These are phyloP conservation scores for Hirschfeldia incana DNA, from an alignment of 345 rosid species.

Conservation along the genomic window DNA sequence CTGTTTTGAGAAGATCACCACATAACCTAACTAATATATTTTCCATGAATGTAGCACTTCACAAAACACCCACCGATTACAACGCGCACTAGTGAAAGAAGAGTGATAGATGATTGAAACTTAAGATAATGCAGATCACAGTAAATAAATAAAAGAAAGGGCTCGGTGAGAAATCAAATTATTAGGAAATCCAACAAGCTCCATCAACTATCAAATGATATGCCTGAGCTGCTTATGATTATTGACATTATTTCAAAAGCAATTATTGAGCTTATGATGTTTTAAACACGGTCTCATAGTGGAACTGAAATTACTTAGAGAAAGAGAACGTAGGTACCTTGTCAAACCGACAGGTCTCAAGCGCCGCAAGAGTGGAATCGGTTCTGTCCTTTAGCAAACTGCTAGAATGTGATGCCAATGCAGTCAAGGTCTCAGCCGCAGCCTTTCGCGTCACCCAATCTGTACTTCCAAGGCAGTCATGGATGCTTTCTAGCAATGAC, in stretches of 20 bases:
- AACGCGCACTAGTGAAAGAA: background rate
- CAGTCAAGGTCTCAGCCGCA: constrained; percentile 80
- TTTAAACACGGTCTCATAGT: background rate
- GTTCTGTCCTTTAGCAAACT: constrained; percentile 60
- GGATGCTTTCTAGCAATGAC: constrained; percentile 74
- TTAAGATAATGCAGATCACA: constrained; percentile 14
- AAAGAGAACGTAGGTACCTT: constrained; percentile 55
- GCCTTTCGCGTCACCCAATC: constrained; percentile 99
- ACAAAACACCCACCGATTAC: constrained; percentile 6
- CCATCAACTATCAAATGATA: constrained; percentile 12
- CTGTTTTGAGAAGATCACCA: constrained; percentile 13
- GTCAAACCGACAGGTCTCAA: constrained; percentile 91
- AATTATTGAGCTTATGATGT: constrained; percentile 5
- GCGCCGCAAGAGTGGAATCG: constrained; percentile 64
- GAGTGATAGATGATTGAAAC: constrained; percentile 2
- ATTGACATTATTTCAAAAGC: background rate
- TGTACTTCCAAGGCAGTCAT: constrained; percentile 85
- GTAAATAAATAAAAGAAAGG: background rate
- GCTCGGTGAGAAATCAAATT: background rate
- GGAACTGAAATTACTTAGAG: constrained; percentile 5
- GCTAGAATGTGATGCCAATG: constrained; percentile 82
- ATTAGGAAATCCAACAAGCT: constrained; percentile 7
- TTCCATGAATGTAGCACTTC: constrained; percentile 12
- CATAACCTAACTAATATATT: background rate
- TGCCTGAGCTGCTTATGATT: constrained; percentile 9